Base-by-base conservation (phyloP, 345 rosid species). In the Lumnitzera racemosa region DNA sequence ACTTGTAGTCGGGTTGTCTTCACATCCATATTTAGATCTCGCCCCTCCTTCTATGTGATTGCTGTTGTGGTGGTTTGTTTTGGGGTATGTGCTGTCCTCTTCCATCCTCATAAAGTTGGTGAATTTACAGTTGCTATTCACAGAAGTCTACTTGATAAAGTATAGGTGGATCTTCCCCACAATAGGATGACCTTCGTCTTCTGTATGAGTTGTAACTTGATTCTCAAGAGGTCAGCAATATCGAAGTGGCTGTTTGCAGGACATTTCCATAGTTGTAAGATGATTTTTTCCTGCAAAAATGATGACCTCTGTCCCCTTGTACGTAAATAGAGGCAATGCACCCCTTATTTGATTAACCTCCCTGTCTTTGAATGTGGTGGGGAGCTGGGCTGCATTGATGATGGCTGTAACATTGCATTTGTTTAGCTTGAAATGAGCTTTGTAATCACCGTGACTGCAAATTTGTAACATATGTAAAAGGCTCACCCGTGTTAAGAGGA, bases 31-130 rank as follows among this genome's bases (percentile, higher is more conserved):
- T 56, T 72, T 52, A 77, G 78, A 56, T 69, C 83, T 51, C 85
- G 79, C n/a, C 80, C 87, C 10, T 23, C 86, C 7, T 15, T 80
- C 12, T 56, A 79, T 15, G 23, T 80, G 61, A 61, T 84, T 2
- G 71, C 83, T 24, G 51, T 77, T 11, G 61, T 77, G 6, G 83
- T 78, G 0, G 67, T 94, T 20, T 94, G 99, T 73, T 74, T 84
- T 25, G 96, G 82, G 54, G 67, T 78, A 66, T 90, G 97, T 66
- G 83, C 82, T 8, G 74, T 84, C 23, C 58, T 86, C 41, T 70
- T 88, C 63, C 99, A 94, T 72, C 96, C 99, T 25, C 72, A 67
- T 54, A 79, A 76, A 74, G 84, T 88, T 47, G 77, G 85, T 61
- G 80, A 81, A 61, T 65, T 94, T 69, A 87, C 96, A 29, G 82